Evolutionary conservation across 2,329 filamentous ascomycete genomes (phyloP).

Genomic region (Neurospora sp.): DNA sequence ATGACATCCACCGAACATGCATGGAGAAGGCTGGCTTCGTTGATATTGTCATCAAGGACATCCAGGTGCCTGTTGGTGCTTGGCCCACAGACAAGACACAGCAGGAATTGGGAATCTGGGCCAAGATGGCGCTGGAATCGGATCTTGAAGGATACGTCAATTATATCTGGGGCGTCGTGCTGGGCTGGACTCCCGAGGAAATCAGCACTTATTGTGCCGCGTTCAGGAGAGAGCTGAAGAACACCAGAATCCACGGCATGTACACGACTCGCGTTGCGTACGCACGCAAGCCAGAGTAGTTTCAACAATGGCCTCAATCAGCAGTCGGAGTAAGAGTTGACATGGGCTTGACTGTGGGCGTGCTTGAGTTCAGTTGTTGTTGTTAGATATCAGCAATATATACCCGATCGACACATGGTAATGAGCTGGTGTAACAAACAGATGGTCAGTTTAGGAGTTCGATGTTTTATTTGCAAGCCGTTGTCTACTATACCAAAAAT

Average conservation of each 20-base stretch:
- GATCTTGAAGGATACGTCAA: constrained; percentile 14
- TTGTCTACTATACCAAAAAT: background rate
- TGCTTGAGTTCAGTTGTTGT: background rate
- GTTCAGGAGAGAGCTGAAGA: background rate
- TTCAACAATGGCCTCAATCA: background rate
- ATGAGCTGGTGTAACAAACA: background rate
- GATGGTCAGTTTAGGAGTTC: background rate
- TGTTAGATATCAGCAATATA: background rate
- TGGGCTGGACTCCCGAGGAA: constrained; percentile 12
- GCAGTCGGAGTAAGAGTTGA: background rate
- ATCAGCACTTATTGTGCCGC: background rate
- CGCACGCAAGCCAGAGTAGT: background rate
- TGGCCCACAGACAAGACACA: constrained; percentile 7
- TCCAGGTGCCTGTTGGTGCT: constrained; percentile 11
- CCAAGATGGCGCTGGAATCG: constrained; percentile 3
- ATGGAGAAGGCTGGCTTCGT: constrained; percentile 19
- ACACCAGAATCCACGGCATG: background rate
- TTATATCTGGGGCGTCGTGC: constrained; percentile 11
- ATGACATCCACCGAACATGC: constrained; percentile 28
- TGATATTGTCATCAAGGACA: constrained; percentile 14
- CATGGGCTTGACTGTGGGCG: background rate
- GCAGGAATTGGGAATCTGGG: constrained; percentile 5
- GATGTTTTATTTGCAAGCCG: background rate
- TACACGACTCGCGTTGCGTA: background rate
- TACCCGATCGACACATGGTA: background rate